phyloP scores from a whole-genome alignment of 164 flowering plant genomes.

The Sextonia rubra region DNA sequence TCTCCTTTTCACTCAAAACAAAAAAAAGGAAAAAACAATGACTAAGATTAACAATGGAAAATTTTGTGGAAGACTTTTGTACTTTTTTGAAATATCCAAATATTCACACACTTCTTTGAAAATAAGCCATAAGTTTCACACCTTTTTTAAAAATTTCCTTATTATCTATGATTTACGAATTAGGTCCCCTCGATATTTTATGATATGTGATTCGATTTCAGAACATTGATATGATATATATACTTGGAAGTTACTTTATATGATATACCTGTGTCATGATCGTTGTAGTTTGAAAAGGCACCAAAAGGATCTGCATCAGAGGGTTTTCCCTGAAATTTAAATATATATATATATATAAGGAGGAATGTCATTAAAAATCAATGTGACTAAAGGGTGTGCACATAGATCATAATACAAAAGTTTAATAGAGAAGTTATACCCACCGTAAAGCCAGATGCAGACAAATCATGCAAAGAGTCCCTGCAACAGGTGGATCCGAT shows the following conservation, averaged over 20 bases:
- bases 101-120: too few species aligned
- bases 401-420: neutral
- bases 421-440: slow-evolving; percentile 14
- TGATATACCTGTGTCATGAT: slow-evolving; percentile 30
- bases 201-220: too few species aligned
- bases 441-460: slow-evolving; percentile 41
- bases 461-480: slow-evolving; percentile 44
- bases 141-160: too few species aligned
- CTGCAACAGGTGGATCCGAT: slow-evolving; percentile 29
- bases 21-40: too few species aligned
- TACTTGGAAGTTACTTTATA: neutral
- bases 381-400: neutral
- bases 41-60: too few species aligned
- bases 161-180: too few species aligned
- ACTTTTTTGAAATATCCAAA: too few species aligned
- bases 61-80: too few species aligned
- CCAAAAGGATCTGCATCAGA: slow-evolving; percentile 27
- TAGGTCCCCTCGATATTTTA: too few species aligned
- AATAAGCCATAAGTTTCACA: too few species aligned
- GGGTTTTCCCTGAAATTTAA: slow-evolving; percentile 11
- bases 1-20: too few species aligned
- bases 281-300: slow-evolving; percentile 21
- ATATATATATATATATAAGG: neutral
- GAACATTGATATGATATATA: neutral
- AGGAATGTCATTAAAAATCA: neutral